Base-by-base conservation (phyloP, 495 filamentous ascomycete genomes). In the Lentithecium fluviatile region DNA sequence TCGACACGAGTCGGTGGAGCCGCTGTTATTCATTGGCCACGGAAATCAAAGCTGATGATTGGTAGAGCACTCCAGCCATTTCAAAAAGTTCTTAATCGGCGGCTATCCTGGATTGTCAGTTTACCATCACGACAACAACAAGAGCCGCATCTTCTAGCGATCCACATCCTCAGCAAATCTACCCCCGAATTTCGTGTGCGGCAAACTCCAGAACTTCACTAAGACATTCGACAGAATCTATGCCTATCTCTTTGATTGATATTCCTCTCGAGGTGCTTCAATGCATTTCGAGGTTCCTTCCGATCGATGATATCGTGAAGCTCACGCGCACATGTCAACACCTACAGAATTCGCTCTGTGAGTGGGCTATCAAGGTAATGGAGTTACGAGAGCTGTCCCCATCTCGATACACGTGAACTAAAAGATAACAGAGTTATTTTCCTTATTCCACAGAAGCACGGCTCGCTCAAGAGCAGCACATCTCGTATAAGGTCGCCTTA, bases 311-410 rank as follows among this genome's bases (percentile, higher is more conserved):
- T 62, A 60, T 80, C 29, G 70, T 79, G 20, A 69, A 75, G 58
- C 67, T 85, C 26, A 78, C 76, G 26, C 66, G 77, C 43, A 77
- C 80, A 38, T 83, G 82, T 66, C 77, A 73, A 11, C 71, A 77
- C 13, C 76, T 91, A 17, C 72, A 77, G 55, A 78, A 84, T n/a
- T 79, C 78, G 8, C 83, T 90, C 45, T 84, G 85, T 36, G 80
- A 79, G 37, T 75, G 75, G 45, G 74, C 81, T 1, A 76, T 89
- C 26, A 76, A 83, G 75, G 88, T 89, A 72, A 56, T 56, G 20
- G 13, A 3, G 40, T 13, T 6, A 45, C 0, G 19, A 2, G n/a
- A n/a, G n/a, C n/a, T n/a, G n/a, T 50, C 21, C 17, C 20, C 36
- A 21, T 52, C 51, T 66, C 7, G 55, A 43, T 3, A 3, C 38